Base-by-base conservation (phyloP, 768 basidiomycete species). In the Kwoniella dejecticola region DNA sequence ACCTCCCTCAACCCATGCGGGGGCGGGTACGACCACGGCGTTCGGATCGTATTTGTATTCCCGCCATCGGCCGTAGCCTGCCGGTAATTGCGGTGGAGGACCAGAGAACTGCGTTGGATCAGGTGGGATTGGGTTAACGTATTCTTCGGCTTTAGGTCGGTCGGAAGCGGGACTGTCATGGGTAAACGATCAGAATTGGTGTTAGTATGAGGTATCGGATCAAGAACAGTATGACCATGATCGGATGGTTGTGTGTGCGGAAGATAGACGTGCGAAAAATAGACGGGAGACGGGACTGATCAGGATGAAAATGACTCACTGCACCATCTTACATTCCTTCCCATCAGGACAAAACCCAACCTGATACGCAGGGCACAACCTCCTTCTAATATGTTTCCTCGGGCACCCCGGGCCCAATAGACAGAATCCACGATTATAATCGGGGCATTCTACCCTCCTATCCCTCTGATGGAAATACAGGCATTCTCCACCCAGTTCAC, bases 341-440 rank as follows among this genome's bases (percentile, higher is more conserved):
- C 96, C 95, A 57, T 89, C 79, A 10, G 92, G 91, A 78, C 95
- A 99, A 72, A 97, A 91, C 5, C 95, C 94, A 19, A 90, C 89
- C 47, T 97, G 80, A 80, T 95, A 99, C 13, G 86, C 81, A 67
- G 92, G 91, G 78, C 96, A 98, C 12, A 89, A 86, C 44, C 93
- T 90, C 52, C 91, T 85, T 47, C 94, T 85, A 38, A 95, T 87
- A 79, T 98, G 94, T 81, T 95, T 96, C 52, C 91, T 84, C 3
- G 91, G 89, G 76, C 95, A 98, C 19, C 80, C 81, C 0, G 92
- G 92, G 29, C 94, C 93, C 91, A 72, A 29, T 13, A 60, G 57
- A 79, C 96, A 99, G 77, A 98, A 99, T 0, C 96, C 96, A 63
- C 95, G 83, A 67, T 89, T 89, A 78, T 94, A 99, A 77, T 96